Evolutionary conservation across 805 yeast genomes (phyloP), one percentile per base, ranked within the genome.

Genomic region (Pichia kluyveri): DNA sequence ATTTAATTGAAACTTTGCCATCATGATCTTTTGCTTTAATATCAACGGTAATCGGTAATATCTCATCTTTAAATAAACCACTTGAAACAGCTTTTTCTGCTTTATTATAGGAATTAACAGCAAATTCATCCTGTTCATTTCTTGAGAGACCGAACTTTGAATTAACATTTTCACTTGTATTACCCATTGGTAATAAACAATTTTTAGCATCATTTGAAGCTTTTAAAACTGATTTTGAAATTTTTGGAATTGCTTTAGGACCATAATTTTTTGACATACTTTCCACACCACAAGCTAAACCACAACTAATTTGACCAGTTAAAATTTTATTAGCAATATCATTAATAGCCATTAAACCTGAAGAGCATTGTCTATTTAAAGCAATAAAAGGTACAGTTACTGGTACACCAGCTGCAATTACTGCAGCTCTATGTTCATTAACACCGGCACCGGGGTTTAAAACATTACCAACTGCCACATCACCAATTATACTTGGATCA

Each of bases 131-230:
- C 68, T 90, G 98, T 52, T 73, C 79, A 32, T 63, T 59, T 65
- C 98, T 80, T 28, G 80, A 60, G 51, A 91, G 73, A 53, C 69
- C 66, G 67, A 73, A 90, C 64, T 76, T 75, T 40, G 68, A 66
- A 30, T 95, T 90, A 48, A 91, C 86, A 65, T 91, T 91, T 71
- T 91, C 98, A 62, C 88, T 86, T 46, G 98, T 91, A 60, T 83
- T 82, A 42, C 98, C 98, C 98, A 91, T 91, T 55, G 98, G 98
- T 53, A 91, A 79, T 66, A 84, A 69, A 69, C 97, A 91, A 66
- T 82, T 82, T 52, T 71, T 71, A n/a, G 83, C 82, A 42, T 70
- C 76, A 44, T 63, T 60, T 55, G 72, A 64, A 10, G 63, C 62
- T 41, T 69, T 60, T 59, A 78, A 61, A 17, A 69, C 68, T 6